Conservation (phyloP, 73 alveolate genomes). For the Blepharisma stoltei region DNA sequence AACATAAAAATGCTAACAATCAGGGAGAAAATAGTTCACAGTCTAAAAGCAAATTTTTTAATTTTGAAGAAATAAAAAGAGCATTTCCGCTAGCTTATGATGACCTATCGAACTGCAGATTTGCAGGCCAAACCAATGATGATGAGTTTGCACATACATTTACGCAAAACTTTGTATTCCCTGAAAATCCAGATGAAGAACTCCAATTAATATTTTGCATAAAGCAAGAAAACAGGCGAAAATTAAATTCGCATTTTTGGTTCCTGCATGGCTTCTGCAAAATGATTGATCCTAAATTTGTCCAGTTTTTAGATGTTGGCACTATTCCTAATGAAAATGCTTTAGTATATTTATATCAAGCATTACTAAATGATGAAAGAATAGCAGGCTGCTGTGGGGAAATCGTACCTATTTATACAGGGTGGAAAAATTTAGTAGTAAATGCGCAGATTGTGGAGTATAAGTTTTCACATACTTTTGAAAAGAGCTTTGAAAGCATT, state of each 20-base stretch:
- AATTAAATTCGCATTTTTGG: constrained; percentile 53
- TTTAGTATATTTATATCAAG: background rate
- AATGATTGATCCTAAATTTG: constrained; percentile 36
- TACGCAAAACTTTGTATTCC: background rate
- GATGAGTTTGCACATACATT: constrained; percentile 7
- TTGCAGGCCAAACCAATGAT: background rate
- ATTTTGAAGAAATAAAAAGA: background rate
- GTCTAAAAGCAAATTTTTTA: background rate
- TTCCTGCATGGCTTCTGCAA: constrained; percentile 41
- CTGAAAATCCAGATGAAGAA: background rate
- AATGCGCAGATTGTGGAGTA: constrained; percentile 21
- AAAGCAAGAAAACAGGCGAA: constrained; percentile 49
- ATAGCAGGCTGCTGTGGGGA: constrained; percentile 35
- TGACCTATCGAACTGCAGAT: background rate
- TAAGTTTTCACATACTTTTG: constrained; percentile 27
- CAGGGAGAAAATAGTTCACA: too few species aligned
- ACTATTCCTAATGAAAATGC: constrained; percentile 36
- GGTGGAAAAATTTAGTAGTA: background rate
- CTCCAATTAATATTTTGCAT: constrained; percentile 39
- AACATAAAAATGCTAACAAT: background rate
- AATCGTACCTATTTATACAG: constrained; percentile 8
- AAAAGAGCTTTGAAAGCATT: constrained; percentile 14
- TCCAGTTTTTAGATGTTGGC: constrained; percentile 48
- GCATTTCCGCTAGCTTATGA: background rate
- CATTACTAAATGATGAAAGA: background rate